These are phyloP conservation scores for Xylaria castorea DNA, from an alignment of 495 filamentous ascomycete species.

Conservation along the genomic window DNA sequence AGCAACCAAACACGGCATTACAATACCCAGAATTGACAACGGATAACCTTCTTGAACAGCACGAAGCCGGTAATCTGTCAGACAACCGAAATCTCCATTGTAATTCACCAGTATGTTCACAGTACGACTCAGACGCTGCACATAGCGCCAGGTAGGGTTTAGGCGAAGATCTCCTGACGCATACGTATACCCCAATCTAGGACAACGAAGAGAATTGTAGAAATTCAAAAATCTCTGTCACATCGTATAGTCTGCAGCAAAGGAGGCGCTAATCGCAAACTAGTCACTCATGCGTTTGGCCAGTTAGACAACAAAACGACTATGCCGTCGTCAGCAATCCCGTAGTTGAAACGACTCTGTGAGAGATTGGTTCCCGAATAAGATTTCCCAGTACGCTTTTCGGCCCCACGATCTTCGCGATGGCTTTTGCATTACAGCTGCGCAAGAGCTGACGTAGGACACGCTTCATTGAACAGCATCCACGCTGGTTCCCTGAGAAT, in stretches of 20 bases:
- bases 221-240: neutral
- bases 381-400: neutral
- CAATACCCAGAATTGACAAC: neutral
- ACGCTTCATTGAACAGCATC: neutral
- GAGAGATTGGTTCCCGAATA: neutral
- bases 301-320: neutral
- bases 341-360: slow-evolving; percentile 5
- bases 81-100: neutral
- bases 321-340: neutral
- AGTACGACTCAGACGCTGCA: neutral
- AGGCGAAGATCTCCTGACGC: neutral
- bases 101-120: neutral
- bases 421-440: neutral
- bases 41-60: neutral
- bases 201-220: neutral
- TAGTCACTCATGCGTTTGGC: neutral
- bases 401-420: neutral
- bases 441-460: slow-evolving; percentile 7
- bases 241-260: neutral
- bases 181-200: neutral
- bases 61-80: neutral
- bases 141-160: neutral
- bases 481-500: neutral
- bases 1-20: neutral
- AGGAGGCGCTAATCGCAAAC: neutral